phyloP scores from a whole-genome alignment of 805 yeast genomes.

The Brettanomyces naardenensis region DNA sequence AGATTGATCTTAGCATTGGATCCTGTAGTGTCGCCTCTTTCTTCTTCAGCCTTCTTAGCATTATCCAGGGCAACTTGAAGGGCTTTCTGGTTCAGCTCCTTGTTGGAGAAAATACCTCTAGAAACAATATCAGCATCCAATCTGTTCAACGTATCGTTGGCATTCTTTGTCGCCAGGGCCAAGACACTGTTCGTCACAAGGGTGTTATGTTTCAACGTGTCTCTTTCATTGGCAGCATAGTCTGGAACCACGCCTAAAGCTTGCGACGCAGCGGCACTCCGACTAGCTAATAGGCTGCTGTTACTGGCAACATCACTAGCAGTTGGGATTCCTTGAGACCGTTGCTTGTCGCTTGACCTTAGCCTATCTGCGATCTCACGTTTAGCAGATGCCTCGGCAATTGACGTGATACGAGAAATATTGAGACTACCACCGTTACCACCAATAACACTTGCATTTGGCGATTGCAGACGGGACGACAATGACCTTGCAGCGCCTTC shows the following conservation, averaged over 20 bases:
- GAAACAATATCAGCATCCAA: conserved; percentile 20
- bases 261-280: conserved; percentile 53
- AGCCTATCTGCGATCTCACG: conserved; percentile 22
- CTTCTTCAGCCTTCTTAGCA: conserved; percentile 43
- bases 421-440: conserved; percentile 37
- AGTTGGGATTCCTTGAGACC: conserved; percentile 9
- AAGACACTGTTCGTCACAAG: conserved; percentile 36
- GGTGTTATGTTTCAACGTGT: conserved; percentile 28
- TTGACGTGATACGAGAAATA: conserved; percentile 41
- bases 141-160: conserved; percentile 26
- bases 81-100: conserved; percentile 56
- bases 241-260: conserved; percentile 25
- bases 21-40: conserved; percentile 33
- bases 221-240: conserved; percentile 37
- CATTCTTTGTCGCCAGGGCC: conserved; percentile 44
- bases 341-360: conserved; percentile 1
- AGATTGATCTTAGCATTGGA: conserved; percentile 45
- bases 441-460: background rate
- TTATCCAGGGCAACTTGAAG: conserved; percentile 68
- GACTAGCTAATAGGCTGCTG: conserved; percentile 37
- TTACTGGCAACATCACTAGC: conserved; percentile 35
- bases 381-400: conserved; percentile 35
- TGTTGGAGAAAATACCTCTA: conserved; percentile 20
- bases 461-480: conserved; percentile 39
- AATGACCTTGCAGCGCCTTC: conserved; percentile 36